phyloP scores from a whole-genome alignment of 2,329 filamentous ascomycete species.

The Apiospora rasikravindrae region DNA sequence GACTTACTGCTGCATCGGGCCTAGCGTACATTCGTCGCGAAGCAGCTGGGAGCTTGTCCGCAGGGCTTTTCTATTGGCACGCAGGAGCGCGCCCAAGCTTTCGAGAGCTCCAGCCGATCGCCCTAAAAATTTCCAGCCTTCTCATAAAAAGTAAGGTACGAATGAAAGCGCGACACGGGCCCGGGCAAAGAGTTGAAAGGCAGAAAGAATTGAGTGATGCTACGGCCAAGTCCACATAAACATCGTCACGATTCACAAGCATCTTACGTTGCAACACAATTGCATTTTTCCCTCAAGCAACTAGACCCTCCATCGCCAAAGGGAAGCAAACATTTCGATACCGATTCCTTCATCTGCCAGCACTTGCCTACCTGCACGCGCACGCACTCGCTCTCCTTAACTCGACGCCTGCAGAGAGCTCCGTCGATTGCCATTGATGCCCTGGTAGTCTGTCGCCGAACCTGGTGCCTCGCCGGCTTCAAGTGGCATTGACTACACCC shows the following conservation, averaged over 20 bases:
- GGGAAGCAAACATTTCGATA: background rate
- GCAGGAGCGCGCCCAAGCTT: constrained; percentile 30
- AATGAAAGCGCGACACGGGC: constrained; percentile 9
- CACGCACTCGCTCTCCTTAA: background rate
- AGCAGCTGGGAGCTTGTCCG: constrained; percentile 3
- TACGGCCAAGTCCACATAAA: constrained; percentile 3
- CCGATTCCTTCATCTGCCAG: background rate
- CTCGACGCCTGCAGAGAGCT: constrained; percentile 20
- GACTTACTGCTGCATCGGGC: background rate
- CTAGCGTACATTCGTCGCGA: constrained; percentile 1
- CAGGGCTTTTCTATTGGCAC: constrained; percentile 1
- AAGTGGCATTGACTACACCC: constrained; percentile 29
- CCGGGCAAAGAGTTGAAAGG: background rate
- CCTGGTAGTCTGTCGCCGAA: constrained; percentile 31
- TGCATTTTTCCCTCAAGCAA: background rate
- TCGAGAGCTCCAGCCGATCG: constrained; percentile 4
- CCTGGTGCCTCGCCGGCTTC: constrained; percentile 33
- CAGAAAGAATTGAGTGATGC: constrained; percentile 12
- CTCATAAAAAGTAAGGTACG: constrained; percentile 23
- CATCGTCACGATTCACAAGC: constrained; percentile 15
- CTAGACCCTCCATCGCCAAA: background rate
- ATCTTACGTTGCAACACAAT: background rate
- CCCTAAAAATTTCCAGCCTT: constrained; percentile 37
- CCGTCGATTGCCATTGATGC: constrained; percentile 37
- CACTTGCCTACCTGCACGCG: background rate